phyloP scores from a whole-genome alignment of 1,284 basidiomycete species.

The Trichosporon asahii region DNA sequence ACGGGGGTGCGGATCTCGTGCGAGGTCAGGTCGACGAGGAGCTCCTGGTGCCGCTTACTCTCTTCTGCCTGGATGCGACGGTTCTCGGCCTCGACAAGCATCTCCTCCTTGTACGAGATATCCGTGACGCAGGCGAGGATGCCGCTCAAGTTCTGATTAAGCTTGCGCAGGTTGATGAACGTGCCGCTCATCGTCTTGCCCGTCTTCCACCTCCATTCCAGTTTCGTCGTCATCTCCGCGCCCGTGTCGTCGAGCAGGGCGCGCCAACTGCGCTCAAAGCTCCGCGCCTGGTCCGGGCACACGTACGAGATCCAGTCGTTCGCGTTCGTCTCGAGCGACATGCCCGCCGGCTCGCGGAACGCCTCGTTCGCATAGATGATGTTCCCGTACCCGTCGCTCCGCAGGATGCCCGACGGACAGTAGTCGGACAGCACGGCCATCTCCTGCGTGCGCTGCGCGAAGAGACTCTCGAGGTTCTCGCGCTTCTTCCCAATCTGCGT shows the following conservation, averaged over 20 bases:
- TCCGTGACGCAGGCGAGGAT: conserved; percentile 44
- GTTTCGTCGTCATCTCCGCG: conserved; percentile 25
- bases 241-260: neutral
- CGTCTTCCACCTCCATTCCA: conserved; percentile 42
- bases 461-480: conserved; percentile 38
- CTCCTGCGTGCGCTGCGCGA: conserved; percentile 40
- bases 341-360: conserved; percentile 22
- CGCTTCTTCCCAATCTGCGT: conserved; percentile 49
- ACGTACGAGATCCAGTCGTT: conserved; percentile 15
- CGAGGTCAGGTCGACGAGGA: conserved; percentile 49
- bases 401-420: conserved; percentile 42
- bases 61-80: conserved; percentile 44
- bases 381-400: conserved; percentile 27
- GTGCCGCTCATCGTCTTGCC: conserved; percentile 34
- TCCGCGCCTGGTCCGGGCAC: neutral
- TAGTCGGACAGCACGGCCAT: conserved; percentile 47
- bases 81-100: conserved; percentile 40
- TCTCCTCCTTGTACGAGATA: conserved; percentile 42
- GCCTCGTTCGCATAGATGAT: conserved; percentile 38
- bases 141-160: conserved; percentile 32
- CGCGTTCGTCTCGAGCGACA: conserved; percentile 14
- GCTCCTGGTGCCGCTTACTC: conserved; percentile 41
- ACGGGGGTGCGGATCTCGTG: conserved; percentile 51
- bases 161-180: conserved; percentile 41
- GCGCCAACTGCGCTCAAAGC: conserved; percentile 7